Conservation (phyloP, 805 yeast genomes). For the Zygotorulaspora florentina region DNA sequence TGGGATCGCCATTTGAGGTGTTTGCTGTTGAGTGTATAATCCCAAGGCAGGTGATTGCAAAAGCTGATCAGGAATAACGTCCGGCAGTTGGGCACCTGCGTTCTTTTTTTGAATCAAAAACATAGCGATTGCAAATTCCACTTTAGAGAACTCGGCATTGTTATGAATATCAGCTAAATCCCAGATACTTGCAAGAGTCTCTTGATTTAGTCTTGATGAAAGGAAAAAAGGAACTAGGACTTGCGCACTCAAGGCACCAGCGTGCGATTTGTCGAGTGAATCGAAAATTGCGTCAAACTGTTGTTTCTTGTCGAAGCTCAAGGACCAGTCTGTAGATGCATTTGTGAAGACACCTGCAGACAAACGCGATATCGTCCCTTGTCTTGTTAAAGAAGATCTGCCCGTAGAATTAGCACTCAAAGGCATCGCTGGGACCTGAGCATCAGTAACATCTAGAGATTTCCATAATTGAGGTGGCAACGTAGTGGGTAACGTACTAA, state of each 20-base stretch:
- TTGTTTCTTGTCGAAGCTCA: constrained; percentile 62
- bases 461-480: constrained; percentile 45
- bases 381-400: constrained; percentile 31
- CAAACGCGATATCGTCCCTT: constrained; percentile 33
- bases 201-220: constrained; percentile 82
- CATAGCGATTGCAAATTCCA: constrained; percentile 92
- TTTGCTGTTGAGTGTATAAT: constrained; percentile 16
- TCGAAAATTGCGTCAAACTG: constrained; percentile 80
- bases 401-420: constrained; percentile 31
- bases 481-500: constrained; percentile 52
- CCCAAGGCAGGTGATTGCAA: constrained; percentile 37
- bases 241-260: constrained; percentile 65
- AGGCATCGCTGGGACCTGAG: constrained; percentile 19
- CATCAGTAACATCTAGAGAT: constrained; percentile 25
- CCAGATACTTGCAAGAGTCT: constrained; percentile 86
- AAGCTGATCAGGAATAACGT: constrained; percentile 65
- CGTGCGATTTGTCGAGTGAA: constrained; percentile 60
- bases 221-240: constrained; percentile 86
- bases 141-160: constrained; percentile 71
- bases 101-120: constrained; percentile 82
- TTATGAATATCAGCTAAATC: constrained; percentile 88
- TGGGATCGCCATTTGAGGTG: constrained; percentile 33
- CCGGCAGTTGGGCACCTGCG: constrained; percentile 75
- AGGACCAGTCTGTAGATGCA: constrained; percentile 56
- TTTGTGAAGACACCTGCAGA: constrained; percentile 34